Evolutionary conservation across 805 yeast species (phyloP).

Genomic region (Ogataea methanolica): DNA sequence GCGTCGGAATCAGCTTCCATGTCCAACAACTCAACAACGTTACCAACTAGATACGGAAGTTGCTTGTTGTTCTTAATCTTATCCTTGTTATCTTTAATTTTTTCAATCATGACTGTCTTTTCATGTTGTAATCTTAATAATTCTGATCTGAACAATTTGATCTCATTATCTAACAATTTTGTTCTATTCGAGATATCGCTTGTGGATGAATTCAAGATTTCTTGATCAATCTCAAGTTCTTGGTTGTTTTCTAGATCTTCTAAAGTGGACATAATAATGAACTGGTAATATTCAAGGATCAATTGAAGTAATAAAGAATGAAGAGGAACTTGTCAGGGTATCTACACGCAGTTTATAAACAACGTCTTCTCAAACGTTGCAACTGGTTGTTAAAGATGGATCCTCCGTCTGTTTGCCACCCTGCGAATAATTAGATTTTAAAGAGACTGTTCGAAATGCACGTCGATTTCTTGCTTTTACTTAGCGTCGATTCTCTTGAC

Average conservation of each 20-base stretch:
- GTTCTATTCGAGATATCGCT: conserved; percentile 82
- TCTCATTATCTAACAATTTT: conserved; percentile 86
- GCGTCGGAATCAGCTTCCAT: conserved; percentile 82
- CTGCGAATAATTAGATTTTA: too few relatives aligned
- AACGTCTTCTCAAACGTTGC: too few relatives aligned
- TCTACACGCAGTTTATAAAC: too few relatives aligned
- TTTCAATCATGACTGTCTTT: conserved; percentile 85
- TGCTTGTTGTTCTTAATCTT: conserved; percentile 94
- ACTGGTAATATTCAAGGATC: not conserved
- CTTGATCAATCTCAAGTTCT: conserved; percentile 70
- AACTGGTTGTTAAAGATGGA: too few relatives aligned
- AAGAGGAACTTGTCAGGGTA: too few relatives aligned
- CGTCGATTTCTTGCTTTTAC: too few relatives aligned
- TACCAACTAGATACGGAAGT: conserved; percentile 93
- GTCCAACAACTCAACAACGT: conserved; percentile 90
- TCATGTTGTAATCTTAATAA: conserved; percentile 87
- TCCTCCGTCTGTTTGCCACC: too few relatives aligned
- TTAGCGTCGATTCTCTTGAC: too few relatives aligned
- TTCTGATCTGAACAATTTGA: conserved; percentile 91
- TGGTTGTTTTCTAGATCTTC: conserved; percentile 68
- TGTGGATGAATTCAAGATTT: conserved; percentile 71
- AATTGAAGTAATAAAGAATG: not conserved
- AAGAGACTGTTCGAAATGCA: too few relatives aligned
- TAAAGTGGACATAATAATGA: conserved; percentile 62
- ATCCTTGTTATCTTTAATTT: conserved; percentile 93